Conservation (phyloP, 352 stramenopile species). For the Blastocystis sp. region DNA sequence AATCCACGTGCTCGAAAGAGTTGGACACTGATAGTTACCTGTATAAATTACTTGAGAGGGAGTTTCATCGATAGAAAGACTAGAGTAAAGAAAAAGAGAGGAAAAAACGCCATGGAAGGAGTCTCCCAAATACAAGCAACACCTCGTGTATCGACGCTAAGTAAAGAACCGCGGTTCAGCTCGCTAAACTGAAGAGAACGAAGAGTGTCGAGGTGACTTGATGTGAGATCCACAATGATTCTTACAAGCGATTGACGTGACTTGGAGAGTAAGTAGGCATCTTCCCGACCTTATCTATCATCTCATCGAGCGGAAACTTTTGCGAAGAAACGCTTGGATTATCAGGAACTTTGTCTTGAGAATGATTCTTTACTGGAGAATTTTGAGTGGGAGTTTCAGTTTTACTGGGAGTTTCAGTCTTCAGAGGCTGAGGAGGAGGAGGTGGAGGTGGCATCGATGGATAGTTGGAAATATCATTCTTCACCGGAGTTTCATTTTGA, state of each 20-base stretch:
- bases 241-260: constrained; percentile 9
- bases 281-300: neutral
- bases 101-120: neutral
- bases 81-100: neutral
- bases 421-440: neutral
- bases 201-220: neutral
- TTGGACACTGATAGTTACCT: neutral
- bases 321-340: no score
- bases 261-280: neutral
- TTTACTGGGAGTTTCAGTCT: no score
- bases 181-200: constrained; percentile 9
- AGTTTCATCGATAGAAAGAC: neutral
- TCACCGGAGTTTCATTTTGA: neutral
- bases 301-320: neutral
- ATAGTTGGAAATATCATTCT: neutral
- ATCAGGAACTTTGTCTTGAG: no score
- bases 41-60: constrained; percentile 52
- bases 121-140: constrained; percentile 51
- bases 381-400: no score
- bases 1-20: neutral
- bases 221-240: neutral
- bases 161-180: neutral
- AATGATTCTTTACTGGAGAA: no score
- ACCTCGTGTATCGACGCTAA: neutral
- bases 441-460: neutral